These are phyloP conservation scores for Fraxinus platypoda DNA, from an alignment of 305 asterid species.

Conservation along the genomic window DNA sequence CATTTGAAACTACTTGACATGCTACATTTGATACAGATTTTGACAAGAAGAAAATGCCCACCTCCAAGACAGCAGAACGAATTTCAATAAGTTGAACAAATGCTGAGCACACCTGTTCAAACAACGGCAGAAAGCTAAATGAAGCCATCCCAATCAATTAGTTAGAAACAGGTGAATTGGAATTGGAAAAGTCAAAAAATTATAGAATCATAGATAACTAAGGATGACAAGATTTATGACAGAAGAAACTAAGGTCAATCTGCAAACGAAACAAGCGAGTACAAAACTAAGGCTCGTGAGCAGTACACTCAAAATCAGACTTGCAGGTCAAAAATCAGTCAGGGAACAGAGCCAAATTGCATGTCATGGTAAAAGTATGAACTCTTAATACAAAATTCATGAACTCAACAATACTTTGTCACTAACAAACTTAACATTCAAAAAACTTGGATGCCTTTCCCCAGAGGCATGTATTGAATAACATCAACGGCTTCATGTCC, in stretches of 20 bases:
- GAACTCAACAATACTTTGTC: background rate
- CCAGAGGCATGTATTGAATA: background rate
- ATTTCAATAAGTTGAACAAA: constrained; percentile 94
- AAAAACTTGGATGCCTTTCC: background rate
- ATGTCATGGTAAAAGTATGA: constrained; percentile 4
- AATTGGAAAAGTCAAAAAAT: background rate
- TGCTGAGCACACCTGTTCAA: constrained; percentile 88
- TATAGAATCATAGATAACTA: background rate
- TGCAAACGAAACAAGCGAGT: background rate
- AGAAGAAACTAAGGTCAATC: background rate
- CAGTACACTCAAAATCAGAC: constrained; percentile 2
- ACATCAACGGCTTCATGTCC: background rate
- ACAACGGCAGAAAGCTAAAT: constrained; percentile 13
- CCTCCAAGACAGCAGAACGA: constrained; percentile 79
- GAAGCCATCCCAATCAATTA: constrained; percentile 16
- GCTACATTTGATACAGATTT: background rate
- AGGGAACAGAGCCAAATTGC: background rate
- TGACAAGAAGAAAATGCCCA: constrained; percentile 26
- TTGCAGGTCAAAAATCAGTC: background rate
- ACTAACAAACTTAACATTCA: constrained; percentile 1
- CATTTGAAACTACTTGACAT: constrained; percentile 8
- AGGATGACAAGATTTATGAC: background rate
- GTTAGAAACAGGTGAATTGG: background rate
- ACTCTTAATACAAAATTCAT: constrained; percentile 8
- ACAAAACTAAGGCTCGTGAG: constrained; percentile 12